Evolutionary conservation across 306 rosid species (phyloP).

Genomic region (Castanea crenata): DNA sequence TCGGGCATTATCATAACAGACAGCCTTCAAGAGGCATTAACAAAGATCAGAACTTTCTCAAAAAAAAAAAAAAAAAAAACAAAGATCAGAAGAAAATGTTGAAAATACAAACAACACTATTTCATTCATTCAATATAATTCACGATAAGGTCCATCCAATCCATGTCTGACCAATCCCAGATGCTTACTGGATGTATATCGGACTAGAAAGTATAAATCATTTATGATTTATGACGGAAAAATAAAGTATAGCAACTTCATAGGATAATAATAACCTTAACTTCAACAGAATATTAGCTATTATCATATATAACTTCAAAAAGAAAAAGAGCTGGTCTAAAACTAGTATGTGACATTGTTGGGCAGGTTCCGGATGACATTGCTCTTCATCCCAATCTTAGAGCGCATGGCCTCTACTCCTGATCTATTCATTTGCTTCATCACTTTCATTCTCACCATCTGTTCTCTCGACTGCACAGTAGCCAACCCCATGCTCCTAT

Average conservation of each 20-base stretch:
- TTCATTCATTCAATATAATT: too few species aligned
- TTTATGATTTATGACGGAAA: background rate
- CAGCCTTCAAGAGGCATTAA: too few species aligned
- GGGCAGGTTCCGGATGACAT: constrained; percentile 89
- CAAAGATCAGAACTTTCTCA: too few species aligned
- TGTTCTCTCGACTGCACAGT: constrained; percentile 78
- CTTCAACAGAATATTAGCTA: background rate
- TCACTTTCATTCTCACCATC: constrained; percentile 80
- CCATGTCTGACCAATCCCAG: too few species aligned
- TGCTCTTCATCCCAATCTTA: constrained; percentile 85
- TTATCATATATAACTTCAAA: background rate
- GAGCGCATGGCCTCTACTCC: constrained; percentile 87
- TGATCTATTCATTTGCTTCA: constrained; percentile 75
- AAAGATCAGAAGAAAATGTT: too few species aligned
- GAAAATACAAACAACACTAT: too few species aligned
- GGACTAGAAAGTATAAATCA: background rate
- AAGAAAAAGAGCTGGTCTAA: background rate
- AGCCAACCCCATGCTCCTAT: constrained; percentile 89
- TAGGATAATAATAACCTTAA: background rate
- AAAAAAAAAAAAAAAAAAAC: too few species aligned
- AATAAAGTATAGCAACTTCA: background rate
- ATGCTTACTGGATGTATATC: too few species aligned
- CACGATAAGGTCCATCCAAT: too few species aligned
- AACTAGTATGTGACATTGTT: constrained; percentile 68
- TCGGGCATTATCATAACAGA: too few species aligned